phyloP scores from a whole-genome alignment of 106 monocot genomes.

The Allium fistulosum region DNA sequence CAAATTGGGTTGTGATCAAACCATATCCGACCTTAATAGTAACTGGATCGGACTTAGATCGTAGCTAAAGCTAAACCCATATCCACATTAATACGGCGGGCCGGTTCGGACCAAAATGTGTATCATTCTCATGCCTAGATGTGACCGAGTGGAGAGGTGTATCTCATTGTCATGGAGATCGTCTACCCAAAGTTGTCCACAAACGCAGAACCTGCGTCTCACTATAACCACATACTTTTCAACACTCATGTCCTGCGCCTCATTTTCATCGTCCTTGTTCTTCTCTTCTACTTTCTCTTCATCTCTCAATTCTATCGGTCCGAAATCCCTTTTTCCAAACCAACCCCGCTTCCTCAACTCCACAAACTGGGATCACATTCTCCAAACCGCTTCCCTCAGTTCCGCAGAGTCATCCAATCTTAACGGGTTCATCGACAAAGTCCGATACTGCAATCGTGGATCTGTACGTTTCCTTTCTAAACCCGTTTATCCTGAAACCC shows the following conservation, averaged over 20 bases:
- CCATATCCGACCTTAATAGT: too few species aligned
- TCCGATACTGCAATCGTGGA: constrained; percentile 77
- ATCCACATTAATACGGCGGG: too few species aligned
- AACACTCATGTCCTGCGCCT: neutral
- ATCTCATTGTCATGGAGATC: too few species aligned
- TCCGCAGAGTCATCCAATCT: constrained; percentile 28
- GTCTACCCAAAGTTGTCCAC: too few species aligned
- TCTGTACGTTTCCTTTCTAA: constrained; percentile 22
- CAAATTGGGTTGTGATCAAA: too few species aligned
- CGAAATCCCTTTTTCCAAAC: neutral
- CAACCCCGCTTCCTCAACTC: neutral
- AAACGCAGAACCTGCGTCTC: too few species aligned
- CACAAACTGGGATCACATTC: constrained; percentile 59
- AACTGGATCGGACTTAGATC: too few species aligned
- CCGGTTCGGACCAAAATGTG: too few species aligned
- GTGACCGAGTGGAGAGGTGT: too few species aligned
- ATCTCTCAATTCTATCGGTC: neutral
- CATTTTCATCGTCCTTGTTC: neutral
- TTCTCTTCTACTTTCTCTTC: neutral
- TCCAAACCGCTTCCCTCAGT: constrained; percentile 19
- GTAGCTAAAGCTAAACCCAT: too few species aligned
- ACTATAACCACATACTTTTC: too few species aligned
- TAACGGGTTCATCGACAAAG: constrained; percentile 49
- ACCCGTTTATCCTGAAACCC: neutral
- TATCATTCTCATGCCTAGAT: too few species aligned